These are phyloP conservation scores for Diphasiastrum complanatum DNA, from an alignment of 83 land plant species.

Conservation along the genomic window DNA sequence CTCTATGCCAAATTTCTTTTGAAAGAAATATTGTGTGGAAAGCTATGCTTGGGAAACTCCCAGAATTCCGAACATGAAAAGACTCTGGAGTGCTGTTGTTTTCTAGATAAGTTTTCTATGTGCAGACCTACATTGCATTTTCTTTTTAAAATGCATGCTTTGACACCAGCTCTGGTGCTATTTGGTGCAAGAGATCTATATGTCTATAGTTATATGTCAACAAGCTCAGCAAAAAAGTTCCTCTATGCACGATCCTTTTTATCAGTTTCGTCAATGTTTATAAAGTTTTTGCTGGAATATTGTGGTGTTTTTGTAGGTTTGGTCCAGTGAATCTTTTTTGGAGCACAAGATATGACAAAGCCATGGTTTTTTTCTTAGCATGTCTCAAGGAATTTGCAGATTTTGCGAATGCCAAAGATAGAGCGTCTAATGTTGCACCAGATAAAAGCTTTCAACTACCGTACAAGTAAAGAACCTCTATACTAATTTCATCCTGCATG, in stretches of 20 bases:
- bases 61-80: too few species aligned
- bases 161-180: too few species aligned
- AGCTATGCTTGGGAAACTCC: too few species aligned
- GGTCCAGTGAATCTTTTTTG: constrained; percentile 98
- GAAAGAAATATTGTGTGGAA: too few species aligned
- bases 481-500: constrained; percentile 4
- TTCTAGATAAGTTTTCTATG: too few species aligned
- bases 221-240: too few species aligned
- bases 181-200: too few species aligned
- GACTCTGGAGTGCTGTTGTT: too few species aligned
- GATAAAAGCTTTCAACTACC: constrained; percentile 86
- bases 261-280: background rate
- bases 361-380: constrained; percentile 84
- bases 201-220: too few species aligned
- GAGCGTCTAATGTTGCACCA: constrained; percentile 61
- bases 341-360: constrained; percentile 98
- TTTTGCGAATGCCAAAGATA: constrained; percentile 73
- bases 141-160: too few species aligned
- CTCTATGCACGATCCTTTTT: background rate
- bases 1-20: too few species aligned
- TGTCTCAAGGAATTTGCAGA: constrained; percentile 95
- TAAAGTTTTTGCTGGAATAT: background rate
- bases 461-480: constrained; percentile 75
- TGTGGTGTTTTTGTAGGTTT: constrained; percentile 45
- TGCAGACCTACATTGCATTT: too few species aligned